Evolutionary conservation across 306 rosid genomes (phyloP), one percentile per base, ranked within the genome.

Genomic region (Citrullus colocynthis): DNA sequence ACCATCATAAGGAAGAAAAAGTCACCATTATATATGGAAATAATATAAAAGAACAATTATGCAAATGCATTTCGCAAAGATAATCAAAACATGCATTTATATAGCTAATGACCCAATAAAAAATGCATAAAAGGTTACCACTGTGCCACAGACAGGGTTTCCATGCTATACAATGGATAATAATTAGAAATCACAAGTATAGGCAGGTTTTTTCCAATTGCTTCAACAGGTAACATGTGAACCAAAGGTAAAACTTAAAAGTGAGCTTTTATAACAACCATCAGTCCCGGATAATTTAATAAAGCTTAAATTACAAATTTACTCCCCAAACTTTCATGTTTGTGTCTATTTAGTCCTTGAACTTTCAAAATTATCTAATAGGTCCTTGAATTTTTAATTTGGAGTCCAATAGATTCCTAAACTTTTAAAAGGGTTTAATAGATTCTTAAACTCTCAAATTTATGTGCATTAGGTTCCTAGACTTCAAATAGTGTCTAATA

Each of bases 81-180:
- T 72, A 48, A 72, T 72, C 60, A 72, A 70, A 72, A 72, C 59
- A 52, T 44, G 61, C 77, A 51, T 49, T 51, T 7, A 71, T 30
- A 16, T 49, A 73, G 56, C 24, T 51, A 42, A 28, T 15, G 60
- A 7, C 59, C 7, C 41, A 28, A 51, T 6, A 49, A 73, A 28
- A 61, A 51, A 51, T 24, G 56, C 59, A 69, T 20, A 20, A 41
- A 64, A 69, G 20, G n/a, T 70, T n/a, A 41, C 11, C 18, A 70
- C 17, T 20, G 13, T 70, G 55, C 75, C 52, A 45, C 37, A 70
- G 57, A 70, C 34, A 42, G 37, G 37, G 45, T 16, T 63, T 34
- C 70, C 48, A n/a, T 70, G 30, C 32, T 12, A 61, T 30, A 61
- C 36, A 6, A 70, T 9, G 20, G 9, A 66, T 17, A n/a, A 12